Conservation (phyloP, 345 rosid genomes). For the Anacardium occidentale region DNA sequence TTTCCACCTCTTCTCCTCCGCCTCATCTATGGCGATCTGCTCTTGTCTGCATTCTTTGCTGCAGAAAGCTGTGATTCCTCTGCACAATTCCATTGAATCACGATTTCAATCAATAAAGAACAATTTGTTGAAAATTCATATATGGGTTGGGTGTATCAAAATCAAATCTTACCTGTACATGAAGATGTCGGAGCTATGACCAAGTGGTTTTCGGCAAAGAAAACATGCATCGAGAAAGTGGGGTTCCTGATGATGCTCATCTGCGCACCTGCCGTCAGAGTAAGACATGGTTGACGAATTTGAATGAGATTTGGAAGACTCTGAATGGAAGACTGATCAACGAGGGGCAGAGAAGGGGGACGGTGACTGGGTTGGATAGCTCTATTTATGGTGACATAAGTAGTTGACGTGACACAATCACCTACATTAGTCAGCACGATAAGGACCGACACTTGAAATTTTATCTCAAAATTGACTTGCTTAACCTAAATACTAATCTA, state of each 20-base stretch:
- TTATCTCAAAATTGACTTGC: too few species aligned
- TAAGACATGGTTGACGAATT: slow-evolving; percentile 24
- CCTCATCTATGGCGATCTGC: slow-evolving; percentile 69
- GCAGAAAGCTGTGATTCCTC: slow-evolving; percentile 71
- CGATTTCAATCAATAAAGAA: neutral
- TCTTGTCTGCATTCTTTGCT: slow-evolving; percentile 84
- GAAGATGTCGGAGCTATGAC: slow-evolving; percentile 66
- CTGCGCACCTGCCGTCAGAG: slow-evolving; percentile 31
- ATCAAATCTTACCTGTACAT: slow-evolving; percentile 67
- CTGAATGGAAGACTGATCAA: neutral
- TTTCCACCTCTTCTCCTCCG: slow-evolving; percentile 47
- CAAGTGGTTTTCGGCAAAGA: slow-evolving; percentile 67
- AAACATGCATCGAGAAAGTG: slow-evolving; percentile 73
- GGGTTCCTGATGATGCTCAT: slow-evolving; percentile 32
- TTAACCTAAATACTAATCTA: too few species aligned
- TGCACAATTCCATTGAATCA: slow-evolving; percentile 27
- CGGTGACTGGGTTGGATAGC: neutral
- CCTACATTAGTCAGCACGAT: slow-evolving; percentile 28
- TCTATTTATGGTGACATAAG: slow-evolving; percentile 9
- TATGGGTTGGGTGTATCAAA: too few species aligned
- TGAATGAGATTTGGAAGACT: too few species aligned
- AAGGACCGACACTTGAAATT: too few species aligned
- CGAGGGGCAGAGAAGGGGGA: neutral
- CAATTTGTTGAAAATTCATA: neutral
- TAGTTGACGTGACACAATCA: slow-evolving; percentile 19